Percentiles rank a stretch among this genome's conserved stretches.
phyloP scores from a whole-genome alignment of 208 protist genomes.

The Leishmania arabica region DNA sequence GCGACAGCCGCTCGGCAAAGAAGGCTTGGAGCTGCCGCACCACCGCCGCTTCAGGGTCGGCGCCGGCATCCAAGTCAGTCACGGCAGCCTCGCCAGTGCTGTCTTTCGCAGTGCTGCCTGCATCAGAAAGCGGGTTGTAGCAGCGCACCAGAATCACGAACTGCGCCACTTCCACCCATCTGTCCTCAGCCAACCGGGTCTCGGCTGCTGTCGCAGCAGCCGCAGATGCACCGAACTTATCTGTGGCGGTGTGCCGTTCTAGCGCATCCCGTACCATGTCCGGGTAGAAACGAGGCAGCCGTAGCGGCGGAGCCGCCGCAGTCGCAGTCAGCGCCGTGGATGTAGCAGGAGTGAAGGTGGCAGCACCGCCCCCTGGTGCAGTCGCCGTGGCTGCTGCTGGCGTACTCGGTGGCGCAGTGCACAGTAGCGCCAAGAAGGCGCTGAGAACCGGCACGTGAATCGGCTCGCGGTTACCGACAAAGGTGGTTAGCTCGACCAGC shows the following conservation, averaged over 20 bases:
- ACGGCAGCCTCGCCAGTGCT: background rate
- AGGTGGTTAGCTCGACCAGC: constrained; percentile 79
- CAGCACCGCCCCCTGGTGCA: background rate
- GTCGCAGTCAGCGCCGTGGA: background rate
- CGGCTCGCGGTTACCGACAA: constrained; percentile 84
- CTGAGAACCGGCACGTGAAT: constrained; percentile 74
- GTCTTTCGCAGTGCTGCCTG: background rate
- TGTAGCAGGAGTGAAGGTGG: background rate
- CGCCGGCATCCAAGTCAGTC: background rate
- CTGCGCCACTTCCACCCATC: constrained; percentile 63
- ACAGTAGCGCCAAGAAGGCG: constrained; percentile 59
- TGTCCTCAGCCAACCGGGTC: constrained; percentile 36
- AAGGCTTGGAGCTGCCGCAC: constrained; percentile 22
- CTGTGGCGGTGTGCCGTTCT: constrained; percentile 17
- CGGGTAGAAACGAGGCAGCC: constrained; percentile 56
- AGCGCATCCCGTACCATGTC: constrained; percentile 60
- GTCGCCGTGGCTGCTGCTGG: constrained; percentile 9
- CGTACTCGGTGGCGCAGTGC: background rate
- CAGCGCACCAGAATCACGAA: constrained; percentile 73
- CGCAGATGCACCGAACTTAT: background rate
- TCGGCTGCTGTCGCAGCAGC: background rate
- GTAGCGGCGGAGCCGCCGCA: background rate
- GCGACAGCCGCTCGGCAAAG: constrained; percentile 9
- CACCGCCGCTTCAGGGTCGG: constrained; percentile 12
- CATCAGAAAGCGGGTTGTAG: constrained; percentile 12